Conservation (phyloP, 1,284 basidiomycete genomes). For the Rhodotorula sp. region DNA sequence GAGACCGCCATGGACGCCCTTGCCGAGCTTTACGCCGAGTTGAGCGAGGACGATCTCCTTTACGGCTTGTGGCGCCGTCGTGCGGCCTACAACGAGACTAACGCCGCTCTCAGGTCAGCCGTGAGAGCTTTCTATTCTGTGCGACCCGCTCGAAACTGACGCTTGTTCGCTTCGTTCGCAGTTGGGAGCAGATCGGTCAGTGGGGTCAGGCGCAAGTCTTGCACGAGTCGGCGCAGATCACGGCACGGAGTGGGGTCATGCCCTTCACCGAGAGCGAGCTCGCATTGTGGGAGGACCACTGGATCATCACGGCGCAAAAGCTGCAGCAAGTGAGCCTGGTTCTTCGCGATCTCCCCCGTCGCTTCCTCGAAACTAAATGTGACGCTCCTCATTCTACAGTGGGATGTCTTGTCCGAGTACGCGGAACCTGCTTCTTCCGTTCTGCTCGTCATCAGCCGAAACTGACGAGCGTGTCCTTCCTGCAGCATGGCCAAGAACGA, state of each 20-base stretch:
- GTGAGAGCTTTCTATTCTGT: not conserved
- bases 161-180: not conserved
- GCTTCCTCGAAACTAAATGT: not conserved
- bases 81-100: constrained; percentile 84
- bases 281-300: constrained; percentile 99
- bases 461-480: not conserved
- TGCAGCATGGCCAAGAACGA: constrained; percentile 74
- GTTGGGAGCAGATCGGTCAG: constrained; percentile 86
- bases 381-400: constrained; percentile 54
- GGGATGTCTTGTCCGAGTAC: constrained; percentile 84
- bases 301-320: constrained; percentile 94
- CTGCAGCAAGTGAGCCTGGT: constrained; percentile 61
- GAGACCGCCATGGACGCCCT: constrained; percentile 88
- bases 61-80: constrained; percentile 94
- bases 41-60: constrained; percentile 95
- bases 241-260: constrained; percentile 72
- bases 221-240: constrained; percentile 88
- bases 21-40: constrained; percentile 91
- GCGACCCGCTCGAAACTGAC: not conserved
- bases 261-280: constrained; percentile 96
- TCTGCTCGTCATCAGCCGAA: constrained; percentile 27
- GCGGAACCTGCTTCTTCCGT: not conserved
- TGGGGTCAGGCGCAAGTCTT: constrained; percentile 84
- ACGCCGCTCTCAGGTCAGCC: constrained; percentile 64
- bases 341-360: too few species aligned